Evolutionary conservation across 2,329 filamentous ascomycete species (phyloP).

Genomic region (Penicillium sp.): DNA sequence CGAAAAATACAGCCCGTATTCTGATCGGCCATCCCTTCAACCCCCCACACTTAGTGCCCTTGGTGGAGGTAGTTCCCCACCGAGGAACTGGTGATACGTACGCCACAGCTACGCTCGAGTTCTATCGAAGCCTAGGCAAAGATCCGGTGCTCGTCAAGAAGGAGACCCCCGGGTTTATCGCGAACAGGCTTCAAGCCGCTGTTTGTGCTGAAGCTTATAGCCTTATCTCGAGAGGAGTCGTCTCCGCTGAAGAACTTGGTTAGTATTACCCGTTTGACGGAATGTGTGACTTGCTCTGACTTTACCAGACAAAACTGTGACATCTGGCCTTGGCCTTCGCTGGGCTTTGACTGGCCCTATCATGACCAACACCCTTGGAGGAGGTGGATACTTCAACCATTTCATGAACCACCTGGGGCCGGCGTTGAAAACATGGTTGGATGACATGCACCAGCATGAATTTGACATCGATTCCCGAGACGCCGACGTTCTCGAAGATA

Average conservation of each 20-base stretch:
- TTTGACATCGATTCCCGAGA: slow-evolving; percentile 3
- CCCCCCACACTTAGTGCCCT: slow-evolving; percentile 50
- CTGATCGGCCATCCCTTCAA: slow-evolving; percentile 52
- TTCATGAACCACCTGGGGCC: slow-evolving; percentile 20
- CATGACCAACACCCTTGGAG: slow-evolving; percentile 18
- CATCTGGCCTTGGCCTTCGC: slow-evolving; percentile 20
- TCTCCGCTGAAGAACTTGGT: slow-evolving; percentile 19
- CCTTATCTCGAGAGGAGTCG: slow-evolving; percentile 35
- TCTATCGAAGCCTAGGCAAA: slow-evolving; percentile 45
- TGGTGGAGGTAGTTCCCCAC: slow-evolving; percentile 49
- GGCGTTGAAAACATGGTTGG: slow-evolving; percentile 14
- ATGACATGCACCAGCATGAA: slow-evolving; percentile 14
- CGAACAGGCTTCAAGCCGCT: slow-evolving; percentile 48
- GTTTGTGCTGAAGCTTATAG: slow-evolving; percentile 40
- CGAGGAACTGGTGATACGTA: slow-evolving; percentile 26
- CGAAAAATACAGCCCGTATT: slow-evolving; percentile 34
- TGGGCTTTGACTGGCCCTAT: slow-evolving; percentile 18
- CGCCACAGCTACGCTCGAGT: slow-evolving; percentile 17
- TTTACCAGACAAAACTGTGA: slow-evolving; percentile 13
- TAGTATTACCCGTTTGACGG: not conserved
- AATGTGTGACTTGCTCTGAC: not conserved
- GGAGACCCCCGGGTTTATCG: slow-evolving; percentile 47
- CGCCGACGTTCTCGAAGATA: not conserved
- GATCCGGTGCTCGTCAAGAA: slow-evolving; percentile 43
- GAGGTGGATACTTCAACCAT: slow-evolving; percentile 17